Base-by-base conservation (phyloP, 2,329 filamentous ascomycete species). In the Arthroderma uncinatum region DNA sequence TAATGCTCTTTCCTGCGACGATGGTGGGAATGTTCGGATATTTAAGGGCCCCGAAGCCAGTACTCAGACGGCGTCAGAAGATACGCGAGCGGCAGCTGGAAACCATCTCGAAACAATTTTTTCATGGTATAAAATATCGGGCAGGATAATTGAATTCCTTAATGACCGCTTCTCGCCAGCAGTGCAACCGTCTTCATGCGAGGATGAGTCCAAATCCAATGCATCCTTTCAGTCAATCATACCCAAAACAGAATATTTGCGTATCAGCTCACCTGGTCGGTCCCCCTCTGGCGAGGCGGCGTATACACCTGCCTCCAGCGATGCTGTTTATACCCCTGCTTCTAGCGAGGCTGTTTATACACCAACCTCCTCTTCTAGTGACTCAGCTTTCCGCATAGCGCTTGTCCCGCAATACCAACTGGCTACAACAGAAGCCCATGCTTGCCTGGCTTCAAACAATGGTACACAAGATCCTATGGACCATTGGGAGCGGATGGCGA, bases 401-500 rank as follows among this genome's bases (percentile, higher is more conserved):
- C 75, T 96, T 19, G 77, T 95, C 28, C 83, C 86, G 0, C 81
- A 87, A 21, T 96, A 89, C 71, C 89, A 89, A 60, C 81, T 96
- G 40, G 86, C 85, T 10, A 80, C 86, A 0, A 85, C 88, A 0
- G 87, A 96, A 68, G 76, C 78, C 52, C 92, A 86, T 68, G 87
- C 90, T 1, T 82, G 81, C 56, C 76, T 79, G 12, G 83, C 91
- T 44, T 85, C 87, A 1, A 89, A 94, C 62, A 75, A 79, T 16
- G 90, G 95, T 67, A 78, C 79, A 5, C 95, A 94, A 69, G 81
- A 83, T 14, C 84, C 87, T 0, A 79, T 87, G n/a, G 90, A 95
- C 65, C 92, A 97, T 73, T 97, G 92, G 90, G 87, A 94, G 70
- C 97, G 92, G 92, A 89, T 93, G 77, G 92, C 92, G 36, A 92